Conservation (phyloP, 2,329 filamentous ascomycete genomes). For the Calycina marina region DNA sequence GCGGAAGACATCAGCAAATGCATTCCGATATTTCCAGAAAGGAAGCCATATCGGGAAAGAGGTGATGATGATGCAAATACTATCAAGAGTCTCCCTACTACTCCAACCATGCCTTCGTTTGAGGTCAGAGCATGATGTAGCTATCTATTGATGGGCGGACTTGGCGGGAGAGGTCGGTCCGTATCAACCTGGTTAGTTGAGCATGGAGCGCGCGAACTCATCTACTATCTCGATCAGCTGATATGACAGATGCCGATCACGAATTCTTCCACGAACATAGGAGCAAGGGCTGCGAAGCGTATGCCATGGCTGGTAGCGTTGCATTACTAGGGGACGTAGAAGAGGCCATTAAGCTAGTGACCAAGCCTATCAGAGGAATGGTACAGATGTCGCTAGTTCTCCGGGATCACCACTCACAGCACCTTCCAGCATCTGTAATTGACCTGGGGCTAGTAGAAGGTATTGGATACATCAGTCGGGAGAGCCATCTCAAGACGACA, state of each 20-base stretch:
- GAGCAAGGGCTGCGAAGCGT: constrained; percentile 1
- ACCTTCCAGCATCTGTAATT: constrained; percentile 30
- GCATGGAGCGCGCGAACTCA: constrained; percentile 23
- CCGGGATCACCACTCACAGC: constrained; percentile 21
- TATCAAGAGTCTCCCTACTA: no score
- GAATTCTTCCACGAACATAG: constrained; percentile 3
- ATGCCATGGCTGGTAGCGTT: constrained; percentile 2
- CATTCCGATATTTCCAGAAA: constrained; percentile 22
- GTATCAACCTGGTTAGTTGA: constrained; percentile 24
- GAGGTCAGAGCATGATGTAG: no score
- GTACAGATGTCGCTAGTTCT: constrained; percentile 8
- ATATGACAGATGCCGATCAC: constrained; percentile 1
- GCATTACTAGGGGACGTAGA: constrained; percentile 3
- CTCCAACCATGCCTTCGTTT: no score
- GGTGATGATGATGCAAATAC: no score
- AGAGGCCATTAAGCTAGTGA: constrained; percentile 1
- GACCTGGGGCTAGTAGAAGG: constrained; percentile 35
- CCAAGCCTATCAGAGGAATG: constrained; percentile 6
- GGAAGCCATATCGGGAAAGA: constrained; percentile 29
- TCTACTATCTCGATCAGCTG: constrained; percentile 22
- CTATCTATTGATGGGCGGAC: constrained; percentile 25
- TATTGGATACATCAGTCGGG: no score
- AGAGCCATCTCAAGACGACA: no score
- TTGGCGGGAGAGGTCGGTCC: constrained; percentile 25
- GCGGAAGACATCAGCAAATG: constrained; percentile 21